These are phyloP conservation scores for Musa acuminata DNA, from an alignment of 176 grass and related monocot genomes.

Conservation along the genomic window DNA sequence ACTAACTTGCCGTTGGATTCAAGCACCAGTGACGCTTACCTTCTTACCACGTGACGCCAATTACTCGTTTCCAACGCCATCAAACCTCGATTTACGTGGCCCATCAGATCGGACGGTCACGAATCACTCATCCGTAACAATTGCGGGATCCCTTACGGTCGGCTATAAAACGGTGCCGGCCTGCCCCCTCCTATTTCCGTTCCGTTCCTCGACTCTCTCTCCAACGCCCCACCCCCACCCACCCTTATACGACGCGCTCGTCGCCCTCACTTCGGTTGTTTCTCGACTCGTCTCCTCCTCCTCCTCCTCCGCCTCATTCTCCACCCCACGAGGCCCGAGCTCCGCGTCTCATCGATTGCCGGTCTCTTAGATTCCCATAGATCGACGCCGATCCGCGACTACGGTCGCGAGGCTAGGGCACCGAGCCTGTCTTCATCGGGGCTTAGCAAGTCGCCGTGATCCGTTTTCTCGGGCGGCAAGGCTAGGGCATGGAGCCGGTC, in stretches of 20 bases:
- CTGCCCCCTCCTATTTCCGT: neutral
- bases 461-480: neutral
- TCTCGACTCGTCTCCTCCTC: neutral
- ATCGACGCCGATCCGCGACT: neutral
- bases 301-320: neutral
- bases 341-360: no score
- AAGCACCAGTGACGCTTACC: no score
- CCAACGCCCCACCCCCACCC: neutral
- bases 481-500: neutral
- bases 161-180: neutral
- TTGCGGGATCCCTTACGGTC: neutral
- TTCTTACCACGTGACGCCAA: no score
- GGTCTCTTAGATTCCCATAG: no score
- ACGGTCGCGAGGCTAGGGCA: neutral
- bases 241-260: no score
- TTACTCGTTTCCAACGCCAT: no score
- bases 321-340: neutral
- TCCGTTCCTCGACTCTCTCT: neutral
- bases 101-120: neutral
- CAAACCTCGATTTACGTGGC: no score
- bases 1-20: no score
- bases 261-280: neutral
- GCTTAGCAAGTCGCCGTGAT: neutral
- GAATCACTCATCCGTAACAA: neutral
- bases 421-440: neutral